Conservation (phyloP, 2,329 filamentous ascomycete genomes). For the Ophiocordyceps polyrhachis-furcata region DNA sequence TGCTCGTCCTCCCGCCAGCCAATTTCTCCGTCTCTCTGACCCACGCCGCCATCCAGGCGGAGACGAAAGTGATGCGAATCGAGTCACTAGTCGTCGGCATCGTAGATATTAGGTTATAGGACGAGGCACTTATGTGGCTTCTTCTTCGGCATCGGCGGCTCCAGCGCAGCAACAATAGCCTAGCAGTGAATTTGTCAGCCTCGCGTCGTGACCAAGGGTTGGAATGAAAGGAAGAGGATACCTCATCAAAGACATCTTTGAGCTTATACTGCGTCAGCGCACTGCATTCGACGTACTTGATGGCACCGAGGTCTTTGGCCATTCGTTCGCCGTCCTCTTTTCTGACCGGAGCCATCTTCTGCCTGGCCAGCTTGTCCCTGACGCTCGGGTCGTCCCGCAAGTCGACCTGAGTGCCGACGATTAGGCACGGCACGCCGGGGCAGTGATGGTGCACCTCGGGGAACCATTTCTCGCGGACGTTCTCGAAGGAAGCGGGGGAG, state of each 20-base stretch:
- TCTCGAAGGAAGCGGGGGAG: conserved; percentile 93
- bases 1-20: conserved; percentile 1
- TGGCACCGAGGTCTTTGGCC: conserved; percentile 91
- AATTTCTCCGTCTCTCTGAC: conserved; percentile 1
- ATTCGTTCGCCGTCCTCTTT: conserved; percentile 89
- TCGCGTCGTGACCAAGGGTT: too few species aligned
- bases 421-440: conserved; percentile 90
- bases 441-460: conserved; percentile 98
- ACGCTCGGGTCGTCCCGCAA: conserved; percentile 77
- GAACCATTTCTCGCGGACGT: conserved; percentile 98
- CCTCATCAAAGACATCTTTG: conserved; percentile 99
- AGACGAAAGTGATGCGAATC: background rate
- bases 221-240: conserved; percentile 18
- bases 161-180: conserved; percentile 90
- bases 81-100: background rate
- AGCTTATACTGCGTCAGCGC: conserved; percentile 95
- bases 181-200: conserved; percentile 17
- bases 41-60: conserved; percentile 1
- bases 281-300: conserved; percentile 98
- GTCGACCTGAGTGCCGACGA: conserved; percentile 96
- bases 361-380: conserved; percentile 77
- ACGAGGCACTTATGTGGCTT: conserved; percentile 51
- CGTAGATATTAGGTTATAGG: conserved; percentile 30
- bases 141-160: conserved; percentile 72
- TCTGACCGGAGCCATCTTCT: conserved; percentile 86